These are phyloP conservation scores for Magnolia kwangsiensis DNA, from an alignment of 164 flowering plant genomes.

Conservation along the genomic window DNA sequence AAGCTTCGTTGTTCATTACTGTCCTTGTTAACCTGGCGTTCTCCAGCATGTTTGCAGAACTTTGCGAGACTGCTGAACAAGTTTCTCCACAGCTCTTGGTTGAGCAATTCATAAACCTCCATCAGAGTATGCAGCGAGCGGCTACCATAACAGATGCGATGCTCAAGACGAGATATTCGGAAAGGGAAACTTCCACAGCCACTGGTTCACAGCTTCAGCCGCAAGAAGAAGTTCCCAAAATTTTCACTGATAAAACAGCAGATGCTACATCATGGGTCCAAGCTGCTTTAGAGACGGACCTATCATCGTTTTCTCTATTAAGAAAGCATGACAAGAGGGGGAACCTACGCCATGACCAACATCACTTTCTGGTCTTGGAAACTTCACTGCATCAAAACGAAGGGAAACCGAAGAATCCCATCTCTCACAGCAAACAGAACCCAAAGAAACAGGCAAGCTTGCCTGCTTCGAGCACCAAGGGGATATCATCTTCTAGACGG, in stretches of 20 bases:
- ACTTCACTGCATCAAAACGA: constrained; percentile 16
- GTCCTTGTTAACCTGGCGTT: constrained; percentile 20
- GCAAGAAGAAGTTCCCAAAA: constrained; percentile 15
- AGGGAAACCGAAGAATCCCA: constrained; percentile 13
- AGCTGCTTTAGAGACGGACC: constrained; percentile 51
- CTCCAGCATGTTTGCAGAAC: constrained; percentile 46
- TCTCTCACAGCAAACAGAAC: constrained; percentile 22
- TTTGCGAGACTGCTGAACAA: constrained; percentile 36
- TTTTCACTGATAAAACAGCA: constrained; percentile 19
- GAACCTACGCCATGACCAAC: constrained; percentile 8
- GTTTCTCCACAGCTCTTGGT: constrained; percentile 33
- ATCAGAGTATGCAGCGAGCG: constrained; percentile 37
- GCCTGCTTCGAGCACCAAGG: constrained; percentile 16
- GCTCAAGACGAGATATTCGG: constrained; percentile 17
- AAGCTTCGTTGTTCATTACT: not conserved
- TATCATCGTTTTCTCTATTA: constrained; percentile 43
- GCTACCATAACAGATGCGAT: constrained; percentile 29
- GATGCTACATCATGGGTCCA: constrained; percentile 48
- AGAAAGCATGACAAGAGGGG: constrained; percentile 26
- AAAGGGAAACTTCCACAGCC: constrained; percentile 1
- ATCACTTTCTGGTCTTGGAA: constrained; percentile 36
- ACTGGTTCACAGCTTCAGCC: too few relatives aligned
- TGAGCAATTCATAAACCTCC: constrained; percentile 45
- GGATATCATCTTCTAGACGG: constrained; percentile 16
- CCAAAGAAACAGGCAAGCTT: constrained; percentile 14